Conservation (phyloP, 345 rosid species). For the Eutrema yunnanense region DNA sequence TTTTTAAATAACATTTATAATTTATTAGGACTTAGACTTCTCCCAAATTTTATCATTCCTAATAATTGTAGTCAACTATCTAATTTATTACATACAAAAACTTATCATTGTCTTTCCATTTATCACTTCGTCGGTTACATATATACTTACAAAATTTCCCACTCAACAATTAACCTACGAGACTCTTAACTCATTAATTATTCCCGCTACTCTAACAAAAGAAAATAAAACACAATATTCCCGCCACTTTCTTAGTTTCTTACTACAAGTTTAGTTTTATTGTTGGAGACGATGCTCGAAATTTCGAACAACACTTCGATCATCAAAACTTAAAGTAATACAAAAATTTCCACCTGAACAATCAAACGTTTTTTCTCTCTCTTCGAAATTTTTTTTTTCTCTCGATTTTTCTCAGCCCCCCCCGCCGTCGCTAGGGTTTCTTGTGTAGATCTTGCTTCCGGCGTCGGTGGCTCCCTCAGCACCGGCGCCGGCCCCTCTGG, state of each 20-base stretch:
- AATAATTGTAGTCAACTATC: slow-evolving; percentile 14
- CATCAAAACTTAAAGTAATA: too few species aligned
- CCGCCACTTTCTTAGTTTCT: not conserved
- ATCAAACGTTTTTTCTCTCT: too few species aligned
- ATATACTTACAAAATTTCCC: not conserved
- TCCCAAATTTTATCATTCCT: slow-evolving; percentile 23
- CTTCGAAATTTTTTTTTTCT: too few species aligned
- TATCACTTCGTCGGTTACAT: slow-evolving; percentile 16
- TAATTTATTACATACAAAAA: slow-evolving; percentile 3
- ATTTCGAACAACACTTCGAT: not conserved
- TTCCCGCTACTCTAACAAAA: not conserved
- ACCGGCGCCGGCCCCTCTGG: too few species aligned
- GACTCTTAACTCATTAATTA: not conserved
- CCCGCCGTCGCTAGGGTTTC: too few species aligned
- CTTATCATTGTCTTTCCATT: slow-evolving; percentile 8
- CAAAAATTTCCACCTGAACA: too few species aligned
- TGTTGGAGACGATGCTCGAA: not conserved
- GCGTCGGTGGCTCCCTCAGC: too few species aligned
- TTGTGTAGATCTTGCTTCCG: too few species aligned
- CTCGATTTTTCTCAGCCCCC: too few species aligned
- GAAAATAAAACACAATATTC: not conserved
- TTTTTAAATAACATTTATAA: not conserved
- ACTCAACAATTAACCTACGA: not conserved
- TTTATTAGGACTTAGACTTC: not conserved
- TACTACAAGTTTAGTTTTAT: not conserved